Conservation (phyloP, 306 rosid species). For the Cucumis hystrix region DNA sequence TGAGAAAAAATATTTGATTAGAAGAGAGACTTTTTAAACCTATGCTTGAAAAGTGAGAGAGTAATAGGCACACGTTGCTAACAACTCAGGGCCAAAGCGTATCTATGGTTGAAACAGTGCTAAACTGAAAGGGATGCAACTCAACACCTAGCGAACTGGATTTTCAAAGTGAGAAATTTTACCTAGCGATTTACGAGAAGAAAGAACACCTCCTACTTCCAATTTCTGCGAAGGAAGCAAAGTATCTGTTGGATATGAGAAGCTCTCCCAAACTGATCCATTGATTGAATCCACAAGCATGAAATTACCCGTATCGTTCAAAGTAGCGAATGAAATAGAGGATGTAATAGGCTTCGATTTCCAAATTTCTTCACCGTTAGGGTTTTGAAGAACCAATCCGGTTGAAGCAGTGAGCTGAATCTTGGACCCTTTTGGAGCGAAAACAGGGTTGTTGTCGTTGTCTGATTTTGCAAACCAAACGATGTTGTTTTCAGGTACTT, state of each 20-base stretch:
- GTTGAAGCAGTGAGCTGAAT: conserved; percentile 11
- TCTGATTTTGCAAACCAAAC: conserved; percentile 35
- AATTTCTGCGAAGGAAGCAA: conserved; percentile 33
- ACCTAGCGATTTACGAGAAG: conserved; percentile 11
- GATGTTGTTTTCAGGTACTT: conserved; percentile 17
- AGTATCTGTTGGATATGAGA: conserved; percentile 21
- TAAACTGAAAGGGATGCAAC: conserved; percentile 7
- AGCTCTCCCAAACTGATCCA: conserved; percentile 32
- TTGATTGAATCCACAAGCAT: conserved; percentile 11
- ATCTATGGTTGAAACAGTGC: no score
- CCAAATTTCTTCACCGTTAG: conserved; percentile 15
- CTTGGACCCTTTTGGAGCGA: conserved; percentile 30
- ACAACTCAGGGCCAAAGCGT: no score
- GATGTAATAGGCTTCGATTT: background rate
- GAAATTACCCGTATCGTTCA: conserved; percentile 35
- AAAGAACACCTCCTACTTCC: conserved; percentile 13
- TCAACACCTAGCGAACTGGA: conserved; percentile 7
- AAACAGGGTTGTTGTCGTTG: background rate
- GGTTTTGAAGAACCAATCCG: conserved; percentile 25
- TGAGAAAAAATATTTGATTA: no score
- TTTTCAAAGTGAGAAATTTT: conserved; percentile 20
- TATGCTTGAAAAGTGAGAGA: no score
- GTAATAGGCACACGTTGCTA: no score
- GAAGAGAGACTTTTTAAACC: no score
- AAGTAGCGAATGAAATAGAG: background rate